Base-by-base conservation (phyloP, 2,329 filamentous ascomycete genomes). In the Clonostachys rhizophaga region DNA sequence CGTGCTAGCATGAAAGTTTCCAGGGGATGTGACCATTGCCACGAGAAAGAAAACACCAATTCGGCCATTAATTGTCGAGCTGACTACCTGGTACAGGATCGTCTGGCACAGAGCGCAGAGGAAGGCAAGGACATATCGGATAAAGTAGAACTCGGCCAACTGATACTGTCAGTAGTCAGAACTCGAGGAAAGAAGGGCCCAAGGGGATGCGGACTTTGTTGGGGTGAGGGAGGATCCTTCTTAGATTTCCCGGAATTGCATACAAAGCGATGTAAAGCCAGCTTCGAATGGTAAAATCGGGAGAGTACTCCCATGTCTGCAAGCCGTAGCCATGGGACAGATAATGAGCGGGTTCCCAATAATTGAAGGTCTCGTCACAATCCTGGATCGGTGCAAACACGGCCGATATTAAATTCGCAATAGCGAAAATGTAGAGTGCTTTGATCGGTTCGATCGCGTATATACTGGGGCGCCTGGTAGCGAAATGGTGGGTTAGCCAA, bases 301-400 rank as follows among this genome's bases (percentile, higher is more conserved):
- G 94, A 1, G 92, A 95, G 69, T 97, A 99, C 67, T 99, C 94
- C 94, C 94, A 99, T 2, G 94, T 99, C 71, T 99, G 91, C 44
- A 96, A 76, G 37, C 92, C 94, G 61, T 95, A 92, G 57, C 89
- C 89, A 72, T 96, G 91, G 49, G 84, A 87, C 30, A 99, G 79
- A 67, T 96, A 99, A 67, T 99, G 94, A 0, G 91, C 84, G 0
- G 94, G 92, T 60, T 99, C 94, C 91, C 92, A 99, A 74, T 96
- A 99, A 66, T 99, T 99, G 78, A 95, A 99, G 11, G 92, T 92
- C 72, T 99, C 94, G 59, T 99, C 94, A 64, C 94, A 99, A 67
- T 99, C 94, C 65, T 96, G 91, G 54, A 99, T 96, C 0, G 94
- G 94, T 3, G 91, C 85, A 63, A 86, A 92, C 34, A 87, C 60